These are phyloP conservation scores for Stachybotrys echinatus DNA, from an alignment of 2,329 filamentous ascomycete species.

Conservation along the genomic window DNA sequence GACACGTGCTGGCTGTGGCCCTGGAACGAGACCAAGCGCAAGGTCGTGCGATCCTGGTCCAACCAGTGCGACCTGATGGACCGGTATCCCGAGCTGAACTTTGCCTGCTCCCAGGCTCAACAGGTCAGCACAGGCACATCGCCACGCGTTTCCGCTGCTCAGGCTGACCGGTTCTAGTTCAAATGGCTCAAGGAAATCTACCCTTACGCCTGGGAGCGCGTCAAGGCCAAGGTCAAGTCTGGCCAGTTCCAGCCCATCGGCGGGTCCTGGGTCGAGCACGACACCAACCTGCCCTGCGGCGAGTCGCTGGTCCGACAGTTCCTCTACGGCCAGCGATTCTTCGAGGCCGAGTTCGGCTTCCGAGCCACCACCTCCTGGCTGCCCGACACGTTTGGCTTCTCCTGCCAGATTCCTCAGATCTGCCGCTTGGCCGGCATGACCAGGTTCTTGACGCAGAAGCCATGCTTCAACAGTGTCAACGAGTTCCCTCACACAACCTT, in stretches of 20 bases:
- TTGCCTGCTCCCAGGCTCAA: constrained; percentile 85
- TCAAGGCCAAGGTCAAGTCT: constrained; percentile 61
- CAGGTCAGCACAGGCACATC: constrained; percentile 57
- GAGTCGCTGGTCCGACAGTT: constrained; percentile 64
- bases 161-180: not conserved
- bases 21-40: constrained; percentile 92
- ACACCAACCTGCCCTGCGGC: constrained; percentile 63
- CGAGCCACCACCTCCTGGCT: constrained; percentile 63
- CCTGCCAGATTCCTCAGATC: constrained; percentile 60
- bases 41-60: constrained; percentile 89
- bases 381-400: constrained; percentile 66
- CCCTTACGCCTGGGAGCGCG: constrained; percentile 58
- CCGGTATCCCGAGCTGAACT: constrained; percentile 84
- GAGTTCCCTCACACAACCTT: constrained; percentile 68
- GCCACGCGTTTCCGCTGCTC: not conserved
- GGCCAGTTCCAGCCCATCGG: constrained; percentile 63
- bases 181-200: constrained; percentile 60
- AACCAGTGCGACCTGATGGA: constrained; percentile 94
- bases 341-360: constrained; percentile 60
- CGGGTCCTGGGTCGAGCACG: constrained; percentile 66
- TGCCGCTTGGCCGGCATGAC: constrained; percentile 63
- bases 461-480: constrained; percentile 72
- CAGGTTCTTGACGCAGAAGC: constrained; percentile 64
- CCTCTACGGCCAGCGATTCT: constrained; percentile 62
- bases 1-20: constrained; percentile 98